Evolutionary conservation across 352 stramenopile species (phyloP).

Genomic region (Globisporangium mamillatum): DNA sequence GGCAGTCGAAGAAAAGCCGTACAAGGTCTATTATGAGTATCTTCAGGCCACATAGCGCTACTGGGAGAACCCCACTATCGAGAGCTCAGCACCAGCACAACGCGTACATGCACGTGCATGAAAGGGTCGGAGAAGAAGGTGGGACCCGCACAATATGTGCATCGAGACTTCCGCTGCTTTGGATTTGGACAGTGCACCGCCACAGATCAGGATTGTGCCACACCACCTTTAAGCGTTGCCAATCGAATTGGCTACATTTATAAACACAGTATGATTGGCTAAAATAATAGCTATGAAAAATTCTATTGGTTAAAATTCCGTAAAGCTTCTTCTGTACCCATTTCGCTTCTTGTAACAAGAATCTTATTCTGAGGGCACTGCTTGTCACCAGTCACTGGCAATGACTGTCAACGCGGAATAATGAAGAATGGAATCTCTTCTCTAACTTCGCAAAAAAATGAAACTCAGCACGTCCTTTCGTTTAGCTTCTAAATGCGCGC

Average conservation of each 20-base stretch:
- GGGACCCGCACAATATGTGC: neutral
- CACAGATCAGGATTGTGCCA: too few relatives aligned
- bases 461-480: neutral
- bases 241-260: too few relatives aligned
- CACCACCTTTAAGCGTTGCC: too few relatives aligned
- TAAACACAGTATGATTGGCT: too few relatives aligned
- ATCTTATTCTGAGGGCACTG: too few relatives aligned
- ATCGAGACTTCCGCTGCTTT: neutral
- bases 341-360: too few relatives aligned
- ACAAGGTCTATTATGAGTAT: neutral
- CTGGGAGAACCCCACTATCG: neutral
- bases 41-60: neutral
- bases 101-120: neutral
- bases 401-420: too few relatives aligned
- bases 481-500: constrained; percentile 6
- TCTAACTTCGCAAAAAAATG: neutral
- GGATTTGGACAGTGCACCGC: too few relatives aligned
- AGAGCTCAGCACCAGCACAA: neutral
- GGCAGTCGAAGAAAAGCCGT: neutral
- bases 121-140: neutral
- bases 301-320: too few relatives aligned
- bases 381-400: too few relatives aligned
- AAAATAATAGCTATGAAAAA: too few relatives aligned
- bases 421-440: neutral
- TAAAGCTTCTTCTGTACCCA: too few relatives aligned